Base-by-base conservation (phyloP, 805 yeast genomes). In the Tetrapisispora arboricola region DNA sequence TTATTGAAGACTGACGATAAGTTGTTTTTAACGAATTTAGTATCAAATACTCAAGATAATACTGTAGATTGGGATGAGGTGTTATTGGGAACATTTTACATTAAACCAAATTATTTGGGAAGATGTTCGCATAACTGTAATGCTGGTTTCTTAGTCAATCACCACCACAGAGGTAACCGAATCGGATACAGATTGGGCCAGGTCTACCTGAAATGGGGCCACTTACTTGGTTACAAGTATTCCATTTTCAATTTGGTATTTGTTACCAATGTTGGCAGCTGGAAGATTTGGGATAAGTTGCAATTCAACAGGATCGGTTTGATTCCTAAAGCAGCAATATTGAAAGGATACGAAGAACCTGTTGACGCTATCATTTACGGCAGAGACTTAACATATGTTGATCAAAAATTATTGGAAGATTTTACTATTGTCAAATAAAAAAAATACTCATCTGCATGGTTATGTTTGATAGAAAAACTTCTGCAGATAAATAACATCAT, bases 221-320 rank as follows among this genome's bases (percentile, higher is more conserved):
- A 94, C 0, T 53, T 69, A 38, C 62, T 88, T 25, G 95, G 95
- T 0, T 88, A 80, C 61, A 75, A 71, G 6, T 84, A 84, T 53
- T 80, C 90, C 6, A 90, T 88, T 12, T 88, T 84, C 69, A 88
- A 88, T 60, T 68, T 88, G 38, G 97, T 88, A 0, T 88, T 80
- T 55, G 92, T 70, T 38, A 78, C 87, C 2, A 88, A 88, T 55
- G 65, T 63, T 3, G 95, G 87, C 3, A 83, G 94, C 51, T 58
- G 68, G 51, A 71, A 65, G 51, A 80, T 84, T 40, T 88, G 97
- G 96, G 95, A 87, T 38, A 50, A 66, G 1, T 67, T 88, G 20
- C 94, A 94, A 2, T 88, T 87, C 50, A 81, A 82, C 12, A 65
- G 86, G 38, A 78, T 85, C 29, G 96, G 96, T 0, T 64, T 67